Evolutionary conservation across 2,329 filamentous ascomycete genomes (phyloP), one percentile per base, ranked within the genome.

Genomic region (Coniochaeta pulveracea): DNA sequence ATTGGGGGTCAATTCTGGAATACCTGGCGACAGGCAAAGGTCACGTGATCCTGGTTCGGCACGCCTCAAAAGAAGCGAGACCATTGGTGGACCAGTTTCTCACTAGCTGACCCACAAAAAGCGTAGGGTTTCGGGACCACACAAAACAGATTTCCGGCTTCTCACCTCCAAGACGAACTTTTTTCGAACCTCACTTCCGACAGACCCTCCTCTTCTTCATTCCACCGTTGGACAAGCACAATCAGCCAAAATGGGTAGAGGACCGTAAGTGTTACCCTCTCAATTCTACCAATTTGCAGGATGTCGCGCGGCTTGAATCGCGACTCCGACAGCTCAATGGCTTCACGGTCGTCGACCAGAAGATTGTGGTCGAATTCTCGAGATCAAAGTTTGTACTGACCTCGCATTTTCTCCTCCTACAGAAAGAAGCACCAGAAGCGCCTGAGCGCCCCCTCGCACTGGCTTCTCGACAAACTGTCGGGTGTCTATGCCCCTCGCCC

Each of bases 371-470:
- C n/a, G n/a, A n/a, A n/a, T n/a, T n/a, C 12, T 23, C 26, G 32
- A 29, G 8, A 33, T 16, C 31, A 23, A 35, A 26, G 42, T n/a
- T n/a, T n/a, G n/a, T n/a, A 49, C 46, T 44, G 34, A 40, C 35
- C 43, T 48, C n/a, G n/a, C n/a, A n/a, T n/a, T n/a, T 58, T 50
- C 49, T 19, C 44, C 44, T 18, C 43, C 44, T 44, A 57, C 59
- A 88, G 82, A 69, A 93, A 91, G 79, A 95, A 95, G 83, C 91
- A 98, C 73, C 89, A 96, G 72, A 96, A 98, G 88, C 88, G 91
- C 76, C 78, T 96, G 63, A 91, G 84, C 71, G 91, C 91, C 64
- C 91, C 91, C 62, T 93, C 84, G 65, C 91, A 96, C 82, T 98
- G 91, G 91, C 85, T 98, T 63, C 76, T 98, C 66, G 91, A 98